Evolutionary conservation across 441 rosid species (phyloP).

Genomic region (Aquilaria agallochum): DNA sequence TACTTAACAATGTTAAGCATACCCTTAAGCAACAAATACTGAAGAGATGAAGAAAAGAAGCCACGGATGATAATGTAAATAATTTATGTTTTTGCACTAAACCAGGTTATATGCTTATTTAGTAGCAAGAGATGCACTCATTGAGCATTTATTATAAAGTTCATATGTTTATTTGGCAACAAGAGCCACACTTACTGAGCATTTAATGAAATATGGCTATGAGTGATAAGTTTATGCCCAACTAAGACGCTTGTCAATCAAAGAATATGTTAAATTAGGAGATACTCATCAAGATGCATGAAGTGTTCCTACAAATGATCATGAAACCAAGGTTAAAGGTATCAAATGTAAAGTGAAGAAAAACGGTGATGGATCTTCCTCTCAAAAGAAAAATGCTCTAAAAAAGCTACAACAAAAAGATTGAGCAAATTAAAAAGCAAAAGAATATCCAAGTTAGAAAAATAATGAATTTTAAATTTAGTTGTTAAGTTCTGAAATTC

Average conservation of each 20-base stretch:
- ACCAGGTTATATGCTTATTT: not conserved
- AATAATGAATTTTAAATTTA: too few species aligned
- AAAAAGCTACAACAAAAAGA: not conserved
- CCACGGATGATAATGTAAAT: not conserved
- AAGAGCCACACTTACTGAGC: not conserved
- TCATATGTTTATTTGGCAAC: not conserved
- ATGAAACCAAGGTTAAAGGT: not conserved
- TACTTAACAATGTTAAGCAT: not conserved
- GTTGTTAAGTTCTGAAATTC: too few species aligned
- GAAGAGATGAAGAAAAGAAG: slow-evolving; percentile 1
- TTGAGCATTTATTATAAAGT: not conserved
- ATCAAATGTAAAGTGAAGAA: not conserved
- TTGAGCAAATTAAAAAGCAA: too few species aligned
- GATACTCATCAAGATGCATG: not conserved
- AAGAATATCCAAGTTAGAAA: too few species aligned
- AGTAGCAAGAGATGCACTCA: too few species aligned
- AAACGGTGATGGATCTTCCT: not conserved
- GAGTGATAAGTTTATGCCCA: not conserved
- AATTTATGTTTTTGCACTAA: not conserved
- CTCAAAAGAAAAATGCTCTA: not conserved
- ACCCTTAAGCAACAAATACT: not conserved
- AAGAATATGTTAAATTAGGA: not conserved
- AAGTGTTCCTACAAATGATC: not conserved
- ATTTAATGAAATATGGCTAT: not conserved
- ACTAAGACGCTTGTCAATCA: not conserved